Conservation (phyloP, 352 stramenopile species). For the Pseudoperonospora humuli region DNA sequence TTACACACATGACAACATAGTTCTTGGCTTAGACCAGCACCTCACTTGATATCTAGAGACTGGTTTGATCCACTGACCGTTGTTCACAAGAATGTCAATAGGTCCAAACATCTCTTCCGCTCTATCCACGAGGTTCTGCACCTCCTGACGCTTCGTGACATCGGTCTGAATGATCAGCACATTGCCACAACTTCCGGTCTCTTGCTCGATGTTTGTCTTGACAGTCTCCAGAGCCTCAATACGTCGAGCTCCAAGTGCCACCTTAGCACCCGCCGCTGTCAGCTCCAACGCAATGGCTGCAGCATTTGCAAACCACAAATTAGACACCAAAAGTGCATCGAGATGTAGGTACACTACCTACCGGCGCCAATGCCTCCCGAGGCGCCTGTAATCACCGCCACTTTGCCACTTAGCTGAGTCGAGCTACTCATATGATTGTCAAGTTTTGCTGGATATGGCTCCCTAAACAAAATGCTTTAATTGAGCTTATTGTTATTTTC, state of each 20-base stretch:
- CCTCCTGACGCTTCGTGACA: slow-evolving; percentile 58
- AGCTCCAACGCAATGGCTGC: slow-evolving; percentile 66
- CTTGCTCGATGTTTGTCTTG: slow-evolving; percentile 25
- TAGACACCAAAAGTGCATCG: background rate
- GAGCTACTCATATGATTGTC: slow-evolving; percentile 7
- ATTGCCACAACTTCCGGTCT: slow-evolving; percentile 14
- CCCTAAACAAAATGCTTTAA: too few relatives aligned
- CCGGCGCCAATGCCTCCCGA: slow-evolving; percentile 82
- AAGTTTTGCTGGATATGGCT: too few relatives aligned
- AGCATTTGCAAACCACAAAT: background rate
- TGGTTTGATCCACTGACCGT: slow-evolving; percentile 26
- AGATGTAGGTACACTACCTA: background rate
- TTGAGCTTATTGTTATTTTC: too few relatives aligned
- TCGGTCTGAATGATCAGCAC: slow-evolving; percentile 49
- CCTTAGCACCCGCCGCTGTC: slow-evolving; percentile 60
- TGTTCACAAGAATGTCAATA: slow-evolving; percentile 88
- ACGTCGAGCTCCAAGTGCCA: slow-evolving; percentile 75
- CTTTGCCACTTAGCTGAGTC: slow-evolving; percentile 46
- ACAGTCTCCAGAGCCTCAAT: slow-evolving; percentile 48
- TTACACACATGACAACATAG: background rate
- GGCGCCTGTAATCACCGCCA: slow-evolving; percentile 84
- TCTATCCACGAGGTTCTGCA: slow-evolving; percentile 52
- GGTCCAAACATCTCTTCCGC: slow-evolving; percentile 54
- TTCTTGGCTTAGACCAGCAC: too few relatives aligned
- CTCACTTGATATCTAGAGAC: too few relatives aligned